Evolutionary conservation across 176 grass and related monocot genomes (phyloP).

Genomic region (Rhynchospora pubera): DNA sequence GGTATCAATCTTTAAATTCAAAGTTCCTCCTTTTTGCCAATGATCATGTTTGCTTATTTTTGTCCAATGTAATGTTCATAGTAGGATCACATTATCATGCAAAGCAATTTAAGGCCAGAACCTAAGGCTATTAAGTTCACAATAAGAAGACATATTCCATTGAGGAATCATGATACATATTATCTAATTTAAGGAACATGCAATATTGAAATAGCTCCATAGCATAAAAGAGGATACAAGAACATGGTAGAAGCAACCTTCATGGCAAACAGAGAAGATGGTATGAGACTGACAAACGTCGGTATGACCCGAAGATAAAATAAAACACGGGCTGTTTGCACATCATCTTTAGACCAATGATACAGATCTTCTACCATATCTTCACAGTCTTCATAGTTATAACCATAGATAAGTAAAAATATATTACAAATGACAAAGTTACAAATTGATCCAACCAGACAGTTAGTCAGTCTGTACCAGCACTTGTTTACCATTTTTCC

Average conservation of each 20-base stretch:
- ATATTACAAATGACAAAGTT: background rate
- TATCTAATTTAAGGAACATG: background rate
- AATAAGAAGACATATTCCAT: background rate
- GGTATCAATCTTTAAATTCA: background rate
- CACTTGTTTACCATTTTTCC: background rate
- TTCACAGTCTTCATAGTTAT: constrained; percentile 38
- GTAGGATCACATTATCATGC: background rate
- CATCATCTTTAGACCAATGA: constrained; percentile 64
- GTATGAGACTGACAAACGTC: constrained; percentile 57
- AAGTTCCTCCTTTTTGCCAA: background rate
- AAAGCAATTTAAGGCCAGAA: background rate
- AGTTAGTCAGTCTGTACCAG: background rate
- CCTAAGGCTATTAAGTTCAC: background rate
- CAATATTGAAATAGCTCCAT: constrained; percentile 2
- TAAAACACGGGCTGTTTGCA: constrained; percentile 74
- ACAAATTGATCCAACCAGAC: background rate
- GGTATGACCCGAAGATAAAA: constrained; percentile 91
- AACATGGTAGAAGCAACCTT: constrained; percentile 53
- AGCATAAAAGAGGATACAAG: constrained; percentile 63
- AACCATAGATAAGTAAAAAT: background rate
- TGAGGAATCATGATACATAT: background rate
- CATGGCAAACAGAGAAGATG: constrained; percentile 41
- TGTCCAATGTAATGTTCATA: background rate
- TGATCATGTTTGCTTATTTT: background rate
- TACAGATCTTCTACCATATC: constrained; percentile 40